Evolutionary conservation across 2,329 filamentous ascomycete genomes (phyloP).

Genomic region (Passalora sequoiae): DNA sequence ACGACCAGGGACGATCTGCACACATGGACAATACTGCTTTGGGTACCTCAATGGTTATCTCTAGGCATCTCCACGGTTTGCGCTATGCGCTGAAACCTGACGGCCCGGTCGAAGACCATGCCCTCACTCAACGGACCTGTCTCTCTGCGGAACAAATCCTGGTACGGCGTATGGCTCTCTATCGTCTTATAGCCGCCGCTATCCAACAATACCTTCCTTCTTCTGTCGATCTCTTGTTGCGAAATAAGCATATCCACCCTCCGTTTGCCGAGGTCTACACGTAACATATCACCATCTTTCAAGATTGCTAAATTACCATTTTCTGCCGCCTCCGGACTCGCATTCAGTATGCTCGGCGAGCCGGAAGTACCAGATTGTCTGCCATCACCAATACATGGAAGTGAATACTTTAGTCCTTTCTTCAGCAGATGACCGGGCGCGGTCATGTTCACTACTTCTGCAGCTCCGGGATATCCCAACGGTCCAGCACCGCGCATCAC

Average conservation of each 20-base stretch:
- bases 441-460: slow-evolving; percentile 33
- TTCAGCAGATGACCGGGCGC: slow-evolving; percentile 28
- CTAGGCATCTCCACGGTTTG: slow-evolving; percentile 25
- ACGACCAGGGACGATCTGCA: no score
- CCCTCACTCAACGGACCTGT: slow-evolving; percentile 30
- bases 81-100: slow-evolving; percentile 27
- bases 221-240: slow-evolving; percentile 39
- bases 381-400: slow-evolving; percentile 50
- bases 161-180: slow-evolving; percentile 30
- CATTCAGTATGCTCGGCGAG: slow-evolving; percentile 53
- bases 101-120: slow-evolving; percentile 28
- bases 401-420: slow-evolving; percentile 39
- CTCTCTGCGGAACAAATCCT: slow-evolving; percentile 30
- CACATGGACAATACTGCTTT: no score
- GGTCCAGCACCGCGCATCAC: slow-evolving; percentile 31
- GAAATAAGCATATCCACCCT: slow-evolving; percentile 47
- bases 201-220: slow-evolving; percentile 33
- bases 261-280: slow-evolving; percentile 48
- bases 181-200: slow-evolving; percentile 26
- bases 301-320: slow-evolving; percentile 52
- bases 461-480: slow-evolving; percentile 29
- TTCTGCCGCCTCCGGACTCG: slow-evolving; percentile 51
- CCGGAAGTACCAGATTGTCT: slow-evolving; percentile 53
- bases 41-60: slow-evolving; percentile 26
- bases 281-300: slow-evolving; percentile 46